These are phyloP conservation scores for Pichia sp. DNA, from an alignment of 1,139 yeast species.

Conservation along the genomic window DNA sequence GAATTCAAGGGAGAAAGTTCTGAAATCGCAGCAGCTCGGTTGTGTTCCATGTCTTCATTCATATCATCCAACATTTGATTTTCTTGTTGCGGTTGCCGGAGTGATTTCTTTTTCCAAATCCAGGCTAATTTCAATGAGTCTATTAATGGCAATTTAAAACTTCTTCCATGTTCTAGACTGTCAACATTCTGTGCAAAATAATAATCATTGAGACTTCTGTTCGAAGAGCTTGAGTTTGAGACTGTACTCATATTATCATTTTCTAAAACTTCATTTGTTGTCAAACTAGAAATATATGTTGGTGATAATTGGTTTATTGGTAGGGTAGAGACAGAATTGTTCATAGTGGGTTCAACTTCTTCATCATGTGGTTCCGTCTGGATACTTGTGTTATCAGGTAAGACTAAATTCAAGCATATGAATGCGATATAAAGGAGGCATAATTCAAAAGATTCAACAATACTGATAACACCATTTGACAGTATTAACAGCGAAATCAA, in stretches of 20 bases:
- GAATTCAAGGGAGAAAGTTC: conserved; percentile 3
- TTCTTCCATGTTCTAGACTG: conserved; percentile 20
- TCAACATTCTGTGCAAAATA: conserved; percentile 19
- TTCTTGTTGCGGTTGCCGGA: no score
- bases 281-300: neutral
- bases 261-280: neutral
- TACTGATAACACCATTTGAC: conserved; percentile 41
- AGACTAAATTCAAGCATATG: conserved; percentile 25
- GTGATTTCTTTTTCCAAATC: conserved; percentile 6
- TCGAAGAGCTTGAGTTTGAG: conserved; percentile 4
- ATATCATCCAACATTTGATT: no score
- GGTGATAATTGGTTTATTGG: no score
- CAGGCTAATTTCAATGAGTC: conserved; percentile 23
- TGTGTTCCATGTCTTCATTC: conserved; percentile 4
- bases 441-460: conserved; percentile 40
- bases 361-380: no score
- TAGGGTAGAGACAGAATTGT: no score
- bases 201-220: conserved; percentile 10
- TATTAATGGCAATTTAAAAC: conserved; percentile 20
- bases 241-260: no score
- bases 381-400: conserved; percentile 14
- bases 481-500: conserved; percentile 33
- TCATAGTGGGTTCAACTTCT: neutral
- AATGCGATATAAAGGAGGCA: conserved; percentile 32
- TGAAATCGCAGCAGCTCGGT: neutral